phyloP scores from a whole-genome alignment of 2,329 filamentous ascomycete genomes.

The Escovopsis sp. region DNA sequence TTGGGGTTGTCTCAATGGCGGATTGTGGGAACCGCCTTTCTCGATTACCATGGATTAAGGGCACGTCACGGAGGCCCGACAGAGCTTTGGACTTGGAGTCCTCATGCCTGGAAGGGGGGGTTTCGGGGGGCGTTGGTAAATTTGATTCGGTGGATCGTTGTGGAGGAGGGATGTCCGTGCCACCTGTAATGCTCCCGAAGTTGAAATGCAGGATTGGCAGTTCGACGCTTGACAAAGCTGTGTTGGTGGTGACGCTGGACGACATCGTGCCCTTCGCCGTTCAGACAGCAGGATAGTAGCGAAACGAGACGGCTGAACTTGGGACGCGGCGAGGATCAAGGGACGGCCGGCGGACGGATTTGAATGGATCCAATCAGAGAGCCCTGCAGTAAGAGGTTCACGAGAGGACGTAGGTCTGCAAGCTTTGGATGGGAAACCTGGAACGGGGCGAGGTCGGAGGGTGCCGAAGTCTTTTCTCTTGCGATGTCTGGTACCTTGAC shows the following conservation, averaged over 20 bases:
- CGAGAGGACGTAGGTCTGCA: no score
- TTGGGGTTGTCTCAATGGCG: constrained; percentile 35
- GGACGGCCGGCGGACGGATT: no score
- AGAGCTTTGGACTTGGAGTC: constrained; percentile 6
- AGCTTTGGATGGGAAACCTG: no score
- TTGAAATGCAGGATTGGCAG: constrained; percentile 43
- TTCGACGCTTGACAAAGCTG: constrained; percentile 30
- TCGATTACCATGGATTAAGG: constrained; percentile 25
- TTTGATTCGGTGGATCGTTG: constrained; percentile 37
- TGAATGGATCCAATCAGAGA: no score
- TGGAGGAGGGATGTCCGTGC: constrained; percentile 44
- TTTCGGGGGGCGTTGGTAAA: constrained; percentile 27
- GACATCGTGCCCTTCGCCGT: constrained; percentile 12
- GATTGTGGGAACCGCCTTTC: constrained; percentile 30
- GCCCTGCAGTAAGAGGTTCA: no score
- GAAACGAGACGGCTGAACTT: no score
- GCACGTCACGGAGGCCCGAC: constrained; percentile 4
- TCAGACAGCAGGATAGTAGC: background rate
- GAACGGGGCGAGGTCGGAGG: no score
- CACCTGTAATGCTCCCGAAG: constrained; percentile 43
- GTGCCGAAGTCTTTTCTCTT: no score
- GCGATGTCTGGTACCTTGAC: no score
- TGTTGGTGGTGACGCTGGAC: constrained; percentile 15
- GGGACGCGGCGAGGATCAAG: no score
- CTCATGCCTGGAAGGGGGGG: constrained; percentile 14